Conservation (phyloP, 352 stramenopile genomes). For the Pythium brachiatum region DNA sequence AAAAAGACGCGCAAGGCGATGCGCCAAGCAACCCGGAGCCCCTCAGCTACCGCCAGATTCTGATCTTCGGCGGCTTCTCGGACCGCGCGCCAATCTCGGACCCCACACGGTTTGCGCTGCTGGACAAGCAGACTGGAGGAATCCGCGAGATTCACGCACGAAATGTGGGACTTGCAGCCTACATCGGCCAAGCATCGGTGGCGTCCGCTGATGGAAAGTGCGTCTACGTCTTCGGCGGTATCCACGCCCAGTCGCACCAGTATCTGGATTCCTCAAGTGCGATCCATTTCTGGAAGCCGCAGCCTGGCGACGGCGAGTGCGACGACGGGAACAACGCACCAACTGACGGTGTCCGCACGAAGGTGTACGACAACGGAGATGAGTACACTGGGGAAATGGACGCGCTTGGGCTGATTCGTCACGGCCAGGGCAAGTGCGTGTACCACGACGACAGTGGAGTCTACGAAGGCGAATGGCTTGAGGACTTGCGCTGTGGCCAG, state of each 20-base stretch:
- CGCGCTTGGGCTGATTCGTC: slow-evolving; percentile 23
- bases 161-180: slow-evolving; percentile 38
- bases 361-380: slow-evolving; percentile 53
- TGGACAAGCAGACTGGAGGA: slow-evolving; percentile 32
- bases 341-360: slow-evolving; percentile 42
- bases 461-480: slow-evolving; percentile 68
- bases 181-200: slow-evolving; percentile 43
- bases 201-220: slow-evolving; percentile 38
- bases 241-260: slow-evolving; percentile 24
- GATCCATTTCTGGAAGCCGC: slow-evolving; percentile 63
- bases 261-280: slow-evolving; percentile 41
- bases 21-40: neutral
- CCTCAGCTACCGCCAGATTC: slow-evolving; percentile 23
- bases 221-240: slow-evolving; percentile 61
- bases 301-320: slow-evolving; percentile 24
- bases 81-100: slow-evolving; percentile 13
- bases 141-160: slow-evolving; percentile 32
- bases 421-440: slow-evolving; percentile 62
- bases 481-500: slow-evolving; percentile 46
- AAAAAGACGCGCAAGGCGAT: neutral
- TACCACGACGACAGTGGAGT: slow-evolving; percentile 46
- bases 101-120: slow-evolving; percentile 20
- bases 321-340: slow-evolving; percentile 29
- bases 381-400: slow-evolving; percentile 73
- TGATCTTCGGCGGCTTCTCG: slow-evolving; percentile 61